Conservation (phyloP, 2,329 filamentous ascomycete species). For the Hypoxylon sp. region DNA sequence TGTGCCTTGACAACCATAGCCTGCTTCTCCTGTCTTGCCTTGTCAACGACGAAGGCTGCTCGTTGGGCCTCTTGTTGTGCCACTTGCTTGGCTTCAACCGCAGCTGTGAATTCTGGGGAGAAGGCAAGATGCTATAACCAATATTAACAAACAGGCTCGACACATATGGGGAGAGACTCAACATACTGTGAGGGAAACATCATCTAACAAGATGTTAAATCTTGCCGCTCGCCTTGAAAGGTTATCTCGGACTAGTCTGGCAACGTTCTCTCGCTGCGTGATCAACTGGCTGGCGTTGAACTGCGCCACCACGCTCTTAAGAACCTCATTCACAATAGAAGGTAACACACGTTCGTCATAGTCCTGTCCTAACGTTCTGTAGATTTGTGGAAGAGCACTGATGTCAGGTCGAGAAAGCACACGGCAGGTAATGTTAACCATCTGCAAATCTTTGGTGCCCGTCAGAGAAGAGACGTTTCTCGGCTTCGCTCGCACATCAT, state of each 20-base stretch:
- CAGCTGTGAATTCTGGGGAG: conserved; percentile 80
- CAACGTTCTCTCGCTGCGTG: conserved; percentile 98
- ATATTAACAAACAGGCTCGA: conserved; percentile 45
- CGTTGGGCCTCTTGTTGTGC: conserved; percentile 95
- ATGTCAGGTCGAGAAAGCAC: conserved; percentile 93
- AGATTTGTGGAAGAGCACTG: conserved; percentile 93
- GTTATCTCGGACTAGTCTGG: conserved; percentile 91
- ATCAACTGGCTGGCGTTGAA: conserved; percentile 99
- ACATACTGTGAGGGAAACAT: conserved; percentile 93
- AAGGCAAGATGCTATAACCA: conserved; percentile 74
- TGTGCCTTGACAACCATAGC: conserved; percentile 98
- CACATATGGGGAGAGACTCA: conserved; percentile 10
- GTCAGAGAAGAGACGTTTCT: conserved; percentile 97
- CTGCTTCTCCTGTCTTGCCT: conserved; percentile 99
- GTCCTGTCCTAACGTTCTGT: conserved; percentile 93
- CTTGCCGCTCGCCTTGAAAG: conserved; percentile 89
- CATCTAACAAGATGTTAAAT: conserved; percentile 97
- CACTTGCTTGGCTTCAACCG: conserved; percentile 81
- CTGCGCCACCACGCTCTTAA: conserved; percentile 98
- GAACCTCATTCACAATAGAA: conserved; percentile 97
- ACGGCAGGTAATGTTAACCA: conserved; percentile 99
- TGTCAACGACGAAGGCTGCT: conserved; percentile 97
- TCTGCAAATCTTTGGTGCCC: conserved; percentile 98
- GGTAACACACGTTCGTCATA: conserved; percentile 98
- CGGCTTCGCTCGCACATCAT: conserved; percentile 98